Percentiles rank a stretch among this genome's conserved stretches.
Conservation (phyloP, 1,139 yeast genomes). For the Hemisphaericaspora lyxosophila region DNA sequence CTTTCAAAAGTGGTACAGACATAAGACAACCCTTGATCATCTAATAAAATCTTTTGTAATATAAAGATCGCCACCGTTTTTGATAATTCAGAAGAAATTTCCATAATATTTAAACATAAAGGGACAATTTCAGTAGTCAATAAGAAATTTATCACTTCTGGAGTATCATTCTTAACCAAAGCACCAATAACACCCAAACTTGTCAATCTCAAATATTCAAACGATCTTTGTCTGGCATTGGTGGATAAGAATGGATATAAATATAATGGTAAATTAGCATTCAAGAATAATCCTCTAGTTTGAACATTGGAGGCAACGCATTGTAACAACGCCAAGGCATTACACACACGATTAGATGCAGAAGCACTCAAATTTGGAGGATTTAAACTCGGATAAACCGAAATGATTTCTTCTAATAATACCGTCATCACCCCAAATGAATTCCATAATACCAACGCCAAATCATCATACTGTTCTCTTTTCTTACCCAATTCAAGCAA, state of each 20-base stretch:
- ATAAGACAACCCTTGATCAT: slow-evolving; percentile 86
- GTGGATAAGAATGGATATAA: slow-evolving; percentile 92
- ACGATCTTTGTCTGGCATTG: slow-evolving; percentile 85
- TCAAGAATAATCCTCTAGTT: slow-evolving; percentile 78
- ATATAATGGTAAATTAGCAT: slow-evolving; percentile 89
- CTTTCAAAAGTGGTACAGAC: slow-evolving; percentile 95
- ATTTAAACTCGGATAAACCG: slow-evolving; percentile 83
- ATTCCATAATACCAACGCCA: slow-evolving; percentile 92
- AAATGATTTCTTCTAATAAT: slow-evolving; percentile 80
- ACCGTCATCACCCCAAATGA: slow-evolving; percentile 97
- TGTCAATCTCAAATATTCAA: slow-evolving; percentile 88
- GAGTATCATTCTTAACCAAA: slow-evolving; percentile 89
- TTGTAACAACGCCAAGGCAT: slow-evolving; percentile 89
- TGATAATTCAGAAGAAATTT: slow-evolving; percentile 87
- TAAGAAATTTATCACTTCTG: slow-evolving; percentile 88
- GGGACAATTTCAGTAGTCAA: slow-evolving; percentile 95
- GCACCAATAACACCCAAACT: slow-evolving; percentile 97
- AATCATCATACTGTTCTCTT: slow-evolving; percentile 90
- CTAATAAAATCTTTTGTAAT: slow-evolving; percentile 86
- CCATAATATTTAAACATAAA: slow-evolving; percentile 90
- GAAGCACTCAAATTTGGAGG: slow-evolving; percentile 86
- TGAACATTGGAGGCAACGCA: slow-evolving; percentile 96
- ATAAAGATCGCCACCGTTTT: slow-evolving; percentile 96
- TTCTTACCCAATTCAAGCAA: slow-evolving; percentile 87
- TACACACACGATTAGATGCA: slow-evolving; percentile 91